phyloP scores from a whole-genome alignment of 306 rosid species.

The Casuarina glauca region DNA sequence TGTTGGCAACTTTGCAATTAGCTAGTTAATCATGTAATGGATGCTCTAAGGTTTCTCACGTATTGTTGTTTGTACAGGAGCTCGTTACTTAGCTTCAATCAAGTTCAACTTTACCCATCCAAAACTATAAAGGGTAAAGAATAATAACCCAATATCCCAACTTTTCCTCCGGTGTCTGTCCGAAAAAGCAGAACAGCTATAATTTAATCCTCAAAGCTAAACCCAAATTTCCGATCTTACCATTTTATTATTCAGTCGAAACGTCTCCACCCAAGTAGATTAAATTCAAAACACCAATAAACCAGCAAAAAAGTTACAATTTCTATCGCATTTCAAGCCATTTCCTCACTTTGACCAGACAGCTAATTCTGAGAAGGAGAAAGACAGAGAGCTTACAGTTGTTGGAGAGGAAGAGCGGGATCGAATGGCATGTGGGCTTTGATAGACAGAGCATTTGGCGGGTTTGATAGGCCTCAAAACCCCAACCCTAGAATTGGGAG shows the following conservation, averaged over 20 bases:
- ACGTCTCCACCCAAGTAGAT: background rate
- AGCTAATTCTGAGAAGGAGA: background rate
- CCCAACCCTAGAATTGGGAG: conserved; percentile 35
- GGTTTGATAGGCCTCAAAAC: conserved; percentile 3
- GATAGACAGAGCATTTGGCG: conserved; percentile 1
- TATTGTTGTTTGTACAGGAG: background rate
- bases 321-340: background rate
- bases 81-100: conserved; percentile 1
- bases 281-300: background rate
- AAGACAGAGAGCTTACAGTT: conserved; percentile 23
- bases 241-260: background rate
- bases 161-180: background rate
- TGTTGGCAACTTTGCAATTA: background rate
- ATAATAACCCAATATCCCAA: background rate
- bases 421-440: conserved; percentile 11
- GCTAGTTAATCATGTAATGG: background rate
- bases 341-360: background rate
- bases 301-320: background rate
- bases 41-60: background rate
- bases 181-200: background rate
- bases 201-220: background rate
- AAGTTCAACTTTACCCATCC: background rate
- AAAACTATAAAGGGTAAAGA: background rate
- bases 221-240: background rate
- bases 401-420: conserved; percentile 27